Evolutionary conservation across 2,329 filamentous ascomycete species (phyloP), one percentile per base, ranked within the genome.

Genomic region (Bipolaris victoriae): DNA sequence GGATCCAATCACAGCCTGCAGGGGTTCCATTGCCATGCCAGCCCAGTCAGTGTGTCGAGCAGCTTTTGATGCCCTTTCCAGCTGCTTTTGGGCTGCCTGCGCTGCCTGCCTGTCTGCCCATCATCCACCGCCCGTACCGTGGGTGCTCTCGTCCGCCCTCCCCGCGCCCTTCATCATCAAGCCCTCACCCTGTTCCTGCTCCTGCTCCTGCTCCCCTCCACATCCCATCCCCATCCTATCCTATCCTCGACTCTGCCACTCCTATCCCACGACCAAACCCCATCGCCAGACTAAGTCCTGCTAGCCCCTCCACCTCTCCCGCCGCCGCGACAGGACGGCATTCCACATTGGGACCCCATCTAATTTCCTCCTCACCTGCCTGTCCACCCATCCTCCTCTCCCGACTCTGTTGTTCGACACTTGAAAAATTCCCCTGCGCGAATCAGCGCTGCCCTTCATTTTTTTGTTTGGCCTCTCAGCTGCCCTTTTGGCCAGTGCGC

Each of bases 361-460:
- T 68, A 70, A 72, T 72, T 69, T 72, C 68, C 59, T 56, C 43
- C 58, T 60, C 60, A 59, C 62, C 26, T 56, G 31, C 41, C 52
- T 35, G 43, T 47, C 41, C 31, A 33, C 43, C 43, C 26, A 29
- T 9, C 52, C 39, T 48, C 48, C 55, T 47, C 50, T 31, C 10
- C 10, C 29, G 3, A 55, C 45, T 62, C 48, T 62, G 62, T 51
- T 57, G 58, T 41, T 54, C 62, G 41, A 59, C 52, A 49, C 57
- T 58, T 49, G 33, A 37, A 33, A 22, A 22, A 18, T 7, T 20
- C 59, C 58, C 44, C 62, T 66, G 59, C 57, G 49, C 60, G 51
- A 54, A 52, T 51, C 55, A 41, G 52, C 57, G 60, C 57, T 50
- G 58, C 45, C 52, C 57, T 49, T 59, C 46, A 49, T 56, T 49